Conservation (phyloP, 345 rosid species). For the Rubroshorea leprosula region DNA sequence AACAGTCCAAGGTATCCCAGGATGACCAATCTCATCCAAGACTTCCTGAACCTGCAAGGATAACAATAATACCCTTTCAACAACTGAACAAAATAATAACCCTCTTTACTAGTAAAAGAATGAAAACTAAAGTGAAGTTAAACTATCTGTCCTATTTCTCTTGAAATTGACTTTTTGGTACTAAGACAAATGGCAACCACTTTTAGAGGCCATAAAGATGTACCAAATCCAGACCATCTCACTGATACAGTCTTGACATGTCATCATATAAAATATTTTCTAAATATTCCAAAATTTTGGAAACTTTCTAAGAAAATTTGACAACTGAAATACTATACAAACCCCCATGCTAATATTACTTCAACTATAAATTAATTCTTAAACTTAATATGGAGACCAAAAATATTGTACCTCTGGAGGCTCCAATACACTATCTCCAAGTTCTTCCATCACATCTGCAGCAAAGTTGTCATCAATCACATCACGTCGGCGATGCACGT, state of each 20-base stretch:
- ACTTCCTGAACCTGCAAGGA: conserved; percentile 92
- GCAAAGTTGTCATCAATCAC: conserved; percentile 72
- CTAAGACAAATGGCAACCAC: not conserved
- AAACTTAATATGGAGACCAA: not conserved
- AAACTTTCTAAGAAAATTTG: too few species aligned
- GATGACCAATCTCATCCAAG: conserved; percentile 83
- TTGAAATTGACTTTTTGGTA: not conserved
- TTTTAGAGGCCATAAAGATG: too few species aligned
- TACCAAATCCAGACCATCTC: too few species aligned
- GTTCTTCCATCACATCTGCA: conserved; percentile 81
- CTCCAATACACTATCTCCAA: conserved; percentile 77
- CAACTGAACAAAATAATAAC: not conserved
- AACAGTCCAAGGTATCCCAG: conserved; percentile 75
- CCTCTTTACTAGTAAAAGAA: not conserved
- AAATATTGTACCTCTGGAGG: conserved; percentile 75
- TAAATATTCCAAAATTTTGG: too few species aligned
- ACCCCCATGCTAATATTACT: not conserved
- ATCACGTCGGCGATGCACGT: conserved; percentile 73
- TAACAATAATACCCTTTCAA: not conserved
- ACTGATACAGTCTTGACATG: too few species aligned
- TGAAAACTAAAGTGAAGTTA: not conserved
- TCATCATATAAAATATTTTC: too few species aligned
- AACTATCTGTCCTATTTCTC: not conserved
- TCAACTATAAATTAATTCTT: not conserved
- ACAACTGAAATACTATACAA: too few species aligned